These are phyloP conservation scores for Phytophthora citricola DNA, from an alignment of 352 stramenopile species.

Conservation along the genomic window DNA sequence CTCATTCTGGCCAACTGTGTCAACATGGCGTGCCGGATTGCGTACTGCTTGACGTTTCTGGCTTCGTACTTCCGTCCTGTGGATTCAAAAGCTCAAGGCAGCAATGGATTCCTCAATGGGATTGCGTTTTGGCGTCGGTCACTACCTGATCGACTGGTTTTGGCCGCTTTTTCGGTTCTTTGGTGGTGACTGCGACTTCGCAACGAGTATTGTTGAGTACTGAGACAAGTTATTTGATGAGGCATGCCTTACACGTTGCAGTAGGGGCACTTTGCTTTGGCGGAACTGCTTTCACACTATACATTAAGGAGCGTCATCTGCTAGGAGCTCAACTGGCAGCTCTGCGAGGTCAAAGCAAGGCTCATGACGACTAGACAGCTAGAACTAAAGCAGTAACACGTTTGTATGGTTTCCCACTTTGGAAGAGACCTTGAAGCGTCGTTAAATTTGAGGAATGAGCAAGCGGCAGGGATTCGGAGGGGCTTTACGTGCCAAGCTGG, in stretches of 20 bases:
- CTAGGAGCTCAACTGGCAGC: slow-evolving; percentile 42
- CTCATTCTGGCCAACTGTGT: slow-evolving; percentile 90
- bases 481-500: slow-evolving; percentile 15
- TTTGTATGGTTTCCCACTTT: slow-evolving; percentile 12
- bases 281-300: slow-evolving; percentile 44
- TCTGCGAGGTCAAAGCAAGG: slow-evolving; percentile 33
- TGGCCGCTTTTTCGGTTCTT: slow-evolving; percentile 52
- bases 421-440: slow-evolving; percentile 26
- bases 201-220: slow-evolving; percentile 46
- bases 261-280: slow-evolving; percentile 59
- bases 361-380: slow-evolving; percentile 28
- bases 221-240: slow-evolving; percentile 36
- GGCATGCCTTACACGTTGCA: slow-evolving; percentile 52
- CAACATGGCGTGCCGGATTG: slow-evolving; percentile 88
- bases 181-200: slow-evolving; percentile 48
- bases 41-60: slow-evolving; percentile 83
- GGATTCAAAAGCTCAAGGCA: background rate
- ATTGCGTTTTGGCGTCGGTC: slow-evolving; percentile 60
- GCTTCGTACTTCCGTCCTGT: slow-evolving; percentile 53
- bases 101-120: slow-evolving; percentile 18
- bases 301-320: slow-evolving; percentile 56
- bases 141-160: slow-evolving; percentile 56
- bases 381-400: slow-evolving; percentile 14
- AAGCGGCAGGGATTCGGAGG: slow-evolving; percentile 8
- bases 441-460: slow-evolving; percentile 13